Conservation (phyloP, 2,329 filamentous ascomycete species). For the Furcasterigmium furcatum region DNA sequence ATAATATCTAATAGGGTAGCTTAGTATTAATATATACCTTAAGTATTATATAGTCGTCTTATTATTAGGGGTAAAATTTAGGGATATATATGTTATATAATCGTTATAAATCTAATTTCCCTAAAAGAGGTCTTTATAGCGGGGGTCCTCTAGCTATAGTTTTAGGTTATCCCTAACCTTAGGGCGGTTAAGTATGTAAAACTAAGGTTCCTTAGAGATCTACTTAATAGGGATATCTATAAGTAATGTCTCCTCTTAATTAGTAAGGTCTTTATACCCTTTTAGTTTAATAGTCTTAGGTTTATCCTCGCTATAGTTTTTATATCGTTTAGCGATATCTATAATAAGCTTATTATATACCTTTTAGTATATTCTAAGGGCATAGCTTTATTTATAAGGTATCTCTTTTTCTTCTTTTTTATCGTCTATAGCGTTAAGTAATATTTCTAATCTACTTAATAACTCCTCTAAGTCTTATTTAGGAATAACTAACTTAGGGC, state of each 20-base stretch:
- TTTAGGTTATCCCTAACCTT: neutral
- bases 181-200: conserved; percentile 28
- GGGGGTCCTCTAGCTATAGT: neutral
- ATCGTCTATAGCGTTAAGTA: neutral
- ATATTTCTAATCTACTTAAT: too few relatives aligned
- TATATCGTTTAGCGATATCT: neutral
- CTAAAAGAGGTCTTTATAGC: conserved; percentile 15
- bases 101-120: neutral
- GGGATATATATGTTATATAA: neutral
- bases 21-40: conserved; percentile 5
- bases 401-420: neutral
- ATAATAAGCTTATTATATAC: neutral
- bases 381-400: neutral
- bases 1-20: neutral
- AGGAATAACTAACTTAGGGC: too few relatives aligned
- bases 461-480: too few relatives aligned
- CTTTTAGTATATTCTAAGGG: neutral
- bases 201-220: conserved; percentile 12
- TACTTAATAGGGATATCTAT: neutral
- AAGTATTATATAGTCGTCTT: conserved; percentile 16
- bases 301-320: neutral
- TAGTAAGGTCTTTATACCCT: conserved; percentile 5
- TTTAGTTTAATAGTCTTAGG: neutral
- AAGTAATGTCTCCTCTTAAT: neutral
- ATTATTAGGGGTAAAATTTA: neutral